A percentile compares a stretch with the other conserved stretches of the same genome.
Conservation (phyloP, 2,329 filamentous ascomycete genomes). For the Didymellaceae sp. region DNA sequence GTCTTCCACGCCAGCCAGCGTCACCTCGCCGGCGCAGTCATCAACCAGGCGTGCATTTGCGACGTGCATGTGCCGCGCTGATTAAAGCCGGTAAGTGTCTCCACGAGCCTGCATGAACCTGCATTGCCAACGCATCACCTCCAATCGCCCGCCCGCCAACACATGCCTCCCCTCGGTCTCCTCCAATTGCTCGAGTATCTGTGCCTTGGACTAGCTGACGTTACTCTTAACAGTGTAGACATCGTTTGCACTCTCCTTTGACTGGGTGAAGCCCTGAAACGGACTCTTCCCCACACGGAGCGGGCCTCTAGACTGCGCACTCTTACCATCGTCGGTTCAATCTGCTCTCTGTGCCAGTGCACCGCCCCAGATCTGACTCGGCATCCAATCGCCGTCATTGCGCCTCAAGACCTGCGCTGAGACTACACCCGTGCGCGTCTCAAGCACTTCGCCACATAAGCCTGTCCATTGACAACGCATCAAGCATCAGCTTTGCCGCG, state of each 20-base stretch:
- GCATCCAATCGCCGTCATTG: constrained; percentile 34
- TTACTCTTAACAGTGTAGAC: constrained; percentile 42
- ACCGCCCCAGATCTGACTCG: constrained; percentile 41
- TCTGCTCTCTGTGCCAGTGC: constrained; percentile 32
- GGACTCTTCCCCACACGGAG: constrained; percentile 45
- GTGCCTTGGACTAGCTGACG: constrained; percentile 44
- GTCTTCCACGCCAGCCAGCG: constrained; percentile 19
- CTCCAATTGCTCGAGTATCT: constrained; percentile 46
- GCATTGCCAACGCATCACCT: constrained; percentile 54
- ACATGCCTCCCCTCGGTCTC: constrained; percentile 45
- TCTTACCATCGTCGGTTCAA: constrained; percentile 24
- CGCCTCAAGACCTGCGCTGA: constrained; percentile 42
- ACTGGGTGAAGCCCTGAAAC: constrained; percentile 45
- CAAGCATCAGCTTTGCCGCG: constrained; percentile 47
- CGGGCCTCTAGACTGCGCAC: constrained; percentile 42
- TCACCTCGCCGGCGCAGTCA: constrained; percentile 36
- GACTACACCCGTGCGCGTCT: constrained; percentile 40
- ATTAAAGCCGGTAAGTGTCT: constrained; percentile 48
- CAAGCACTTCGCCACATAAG: constrained; percentile 46
- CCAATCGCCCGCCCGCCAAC: constrained; percentile 50
- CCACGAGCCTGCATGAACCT: constrained; percentile 47
- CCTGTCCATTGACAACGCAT: constrained; percentile 54
- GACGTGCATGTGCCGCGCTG: constrained; percentile 44
- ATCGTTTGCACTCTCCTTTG: constrained; percentile 36
- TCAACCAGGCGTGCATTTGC: constrained; percentile 33